Base-by-base conservation (phyloP, 23 red algal species). In the Gracilaria gracilis region DNA sequence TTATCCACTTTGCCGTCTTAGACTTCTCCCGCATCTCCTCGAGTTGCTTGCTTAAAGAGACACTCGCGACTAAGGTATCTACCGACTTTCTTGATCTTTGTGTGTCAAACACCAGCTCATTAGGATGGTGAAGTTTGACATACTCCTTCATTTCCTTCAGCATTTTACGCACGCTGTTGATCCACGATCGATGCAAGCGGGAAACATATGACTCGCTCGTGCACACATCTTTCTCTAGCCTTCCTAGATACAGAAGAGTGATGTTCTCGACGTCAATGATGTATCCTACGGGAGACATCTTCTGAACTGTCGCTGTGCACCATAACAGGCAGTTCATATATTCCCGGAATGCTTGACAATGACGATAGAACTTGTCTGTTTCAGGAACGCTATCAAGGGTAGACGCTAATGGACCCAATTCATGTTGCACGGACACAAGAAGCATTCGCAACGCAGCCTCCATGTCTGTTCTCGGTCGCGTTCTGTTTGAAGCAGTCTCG, bases 251-350 rank as follows among this genome's bases (percentile, higher is more conserved):
- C 40, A 87, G 51, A 48, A 87, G n/a, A 0, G 84, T 87, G 17
- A 88, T 83, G 42, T 83, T 64, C 33, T 94, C 92, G 6, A 94
- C 76, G 49, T 94, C 92, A 75, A 94, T 88, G 29, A 94, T 88
- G 39, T 87, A 94, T 32, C 82, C 84, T 20, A 87, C 92, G 15
- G 92, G 84, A 27, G 92, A 88, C 75, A 94, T 88, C 73, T 87
- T 87, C 24, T 94, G 75, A n/a, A 73, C n/a, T 19, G 84, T 94
- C 11, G 92, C 82, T 42, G 92, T 87, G 74, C 92, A 88, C 92
- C 83, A 94, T 16, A 79, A 61, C 75, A 92, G 71, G 38, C 54
- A 75, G 33, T 86, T 87, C 54, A 67, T 42, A 76, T 88, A 94
- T 65, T 94, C 92, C 19, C 82, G 49, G 36, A 88, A 87, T n/a